These are phyloP conservation scores for Favolaschia claudopus DNA, from an alignment of 768 basidiomycete species.

Conservation along the genomic window DNA sequence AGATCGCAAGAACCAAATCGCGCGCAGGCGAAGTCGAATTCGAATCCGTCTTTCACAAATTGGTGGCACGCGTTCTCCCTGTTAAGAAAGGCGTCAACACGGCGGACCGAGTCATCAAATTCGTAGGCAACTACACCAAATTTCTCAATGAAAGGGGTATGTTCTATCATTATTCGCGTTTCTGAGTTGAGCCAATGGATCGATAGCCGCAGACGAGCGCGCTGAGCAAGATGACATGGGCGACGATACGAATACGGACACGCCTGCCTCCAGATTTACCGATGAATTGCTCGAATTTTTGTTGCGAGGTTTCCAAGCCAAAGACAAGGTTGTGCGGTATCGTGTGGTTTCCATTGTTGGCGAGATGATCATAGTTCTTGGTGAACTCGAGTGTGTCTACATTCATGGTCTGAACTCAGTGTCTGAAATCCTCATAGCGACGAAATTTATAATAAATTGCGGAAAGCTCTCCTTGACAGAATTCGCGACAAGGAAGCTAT, in stretches of 20 bases:
- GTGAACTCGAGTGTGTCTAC: slow-evolving; percentile 81
- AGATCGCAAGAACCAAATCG: slow-evolving; percentile 64
- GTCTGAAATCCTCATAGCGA: slow-evolving; percentile 56
- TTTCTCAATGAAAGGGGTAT: slow-evolving; percentile 81
- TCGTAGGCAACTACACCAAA: slow-evolving; percentile 78
- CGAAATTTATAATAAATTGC: slow-evolving; percentile 72
- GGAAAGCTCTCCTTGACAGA: slow-evolving; percentile 71
- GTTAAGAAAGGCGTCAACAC: slow-evolving; percentile 82
- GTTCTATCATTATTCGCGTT: slow-evolving; percentile 18
- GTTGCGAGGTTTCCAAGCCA: slow-evolving; percentile 79
- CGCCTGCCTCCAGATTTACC: slow-evolving; percentile 73
- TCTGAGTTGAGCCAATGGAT: not conserved
- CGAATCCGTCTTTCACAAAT: slow-evolving; percentile 65
- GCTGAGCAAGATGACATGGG: slow-evolving; percentile 45
- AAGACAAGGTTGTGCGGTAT: slow-evolving; percentile 88
- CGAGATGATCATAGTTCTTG: slow-evolving; percentile 80
- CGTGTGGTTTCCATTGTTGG: slow-evolving; percentile 80
- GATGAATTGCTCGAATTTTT: slow-evolving; percentile 69
- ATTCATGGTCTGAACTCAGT: slow-evolving; percentile 2
- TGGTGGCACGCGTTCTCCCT: slow-evolving; percentile 67
- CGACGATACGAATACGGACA: slow-evolving; percentile 63
- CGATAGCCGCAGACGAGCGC: slow-evolving; percentile 48
- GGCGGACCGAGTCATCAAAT: slow-evolving; percentile 84
- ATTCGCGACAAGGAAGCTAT: slow-evolving; percentile 79
- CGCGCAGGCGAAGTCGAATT: slow-evolving; percentile 83